phyloP scores from a whole-genome alignment of 306 rosid genomes.

The Inga oerstediana region DNA sequence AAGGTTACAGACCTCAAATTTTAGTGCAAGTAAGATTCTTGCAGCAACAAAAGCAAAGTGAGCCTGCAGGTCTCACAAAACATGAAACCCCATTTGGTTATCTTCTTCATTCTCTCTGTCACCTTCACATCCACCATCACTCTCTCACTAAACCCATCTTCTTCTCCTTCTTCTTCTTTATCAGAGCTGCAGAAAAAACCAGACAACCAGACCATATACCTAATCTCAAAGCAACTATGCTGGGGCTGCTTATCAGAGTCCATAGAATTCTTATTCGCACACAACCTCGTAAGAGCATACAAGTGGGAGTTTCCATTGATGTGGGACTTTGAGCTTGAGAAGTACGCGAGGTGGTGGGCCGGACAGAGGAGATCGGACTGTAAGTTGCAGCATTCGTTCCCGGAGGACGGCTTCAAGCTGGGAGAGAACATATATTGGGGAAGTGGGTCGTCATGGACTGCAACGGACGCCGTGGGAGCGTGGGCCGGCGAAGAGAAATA shows the following conservation, averaged over 20 bases:
- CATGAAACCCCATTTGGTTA: constrained; percentile 43
- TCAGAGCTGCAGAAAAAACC: constrained; percentile 30
- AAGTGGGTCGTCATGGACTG: constrained; percentile 71
- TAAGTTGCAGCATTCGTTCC: constrained; percentile 75
- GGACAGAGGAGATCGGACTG: constrained; percentile 66
- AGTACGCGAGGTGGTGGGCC: constrained; percentile 86
- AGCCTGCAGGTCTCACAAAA: constrained; percentile 11
- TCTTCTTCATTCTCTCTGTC: constrained; percentile 16
- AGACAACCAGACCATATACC: constrained; percentile 65
- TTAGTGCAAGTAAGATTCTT: constrained; percentile 12
- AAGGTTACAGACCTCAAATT: constrained; percentile 22
- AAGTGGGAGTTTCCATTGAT: constrained; percentile 67
- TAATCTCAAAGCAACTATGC: constrained; percentile 74
- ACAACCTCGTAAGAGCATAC: constrained; percentile 69
- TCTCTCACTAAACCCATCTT: not conserved
- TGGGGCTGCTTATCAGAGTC: constrained; percentile 83
- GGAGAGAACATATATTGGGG: constrained; percentile 95
- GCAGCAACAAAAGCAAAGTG: not conserved
- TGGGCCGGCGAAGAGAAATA: constrained; percentile 79
- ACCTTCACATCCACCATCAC: not conserved
- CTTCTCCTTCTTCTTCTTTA: not conserved
- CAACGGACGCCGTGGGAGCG: constrained; percentile 63
- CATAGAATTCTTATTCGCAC: constrained; percentile 63
- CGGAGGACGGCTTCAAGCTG: constrained; percentile 66
- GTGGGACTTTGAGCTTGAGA: constrained; percentile 77